Evolutionary conservation across 192 early-diverging fungal species (phyloP).

Genomic region (Mortierella claussenii): DNA sequence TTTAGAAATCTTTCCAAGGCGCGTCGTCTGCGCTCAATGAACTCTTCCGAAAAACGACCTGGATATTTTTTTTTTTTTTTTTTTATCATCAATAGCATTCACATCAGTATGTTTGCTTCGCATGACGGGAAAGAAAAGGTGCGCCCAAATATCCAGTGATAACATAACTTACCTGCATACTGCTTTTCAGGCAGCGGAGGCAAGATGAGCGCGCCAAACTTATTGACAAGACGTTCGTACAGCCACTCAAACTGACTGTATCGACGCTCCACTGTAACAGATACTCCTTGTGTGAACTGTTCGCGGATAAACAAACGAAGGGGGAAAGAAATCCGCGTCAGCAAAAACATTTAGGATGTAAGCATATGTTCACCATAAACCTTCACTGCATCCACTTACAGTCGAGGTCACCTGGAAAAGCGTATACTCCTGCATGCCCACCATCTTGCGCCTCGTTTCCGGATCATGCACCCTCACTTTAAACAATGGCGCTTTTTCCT

Average conservation of each 20-base stretch:
- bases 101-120: neutral
- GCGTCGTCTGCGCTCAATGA: constrained; percentile 50
- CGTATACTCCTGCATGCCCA: constrained; percentile 56
- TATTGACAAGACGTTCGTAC: constrained; percentile 42
- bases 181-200: constrained; percentile 57
- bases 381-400: constrained; percentile 19
- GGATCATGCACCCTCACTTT: constrained; percentile 55
- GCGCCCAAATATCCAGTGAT: neutral
- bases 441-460: constrained; percentile 57
- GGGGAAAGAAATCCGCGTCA: too few relatives aligned
- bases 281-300: constrained; percentile 52
- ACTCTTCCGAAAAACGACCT: constrained; percentile 59
- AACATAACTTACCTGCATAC: constrained; percentile 31
- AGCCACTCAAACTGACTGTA: constrained; percentile 60
- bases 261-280: constrained; percentile 55
- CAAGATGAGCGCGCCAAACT: constrained; percentile 54
- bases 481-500: constrained; percentile 54
- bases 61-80: neutral
- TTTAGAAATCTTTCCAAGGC: constrained; percentile 56
- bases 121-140: neutral
- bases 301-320: too few relatives aligned
- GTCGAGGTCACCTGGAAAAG: constrained; percentile 55
- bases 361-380: neutral
- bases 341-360: neutral
- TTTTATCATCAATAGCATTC: neutral